Conservation (phyloP, 345 rosid genomes). For the Carallia pectinifolia region DNA sequence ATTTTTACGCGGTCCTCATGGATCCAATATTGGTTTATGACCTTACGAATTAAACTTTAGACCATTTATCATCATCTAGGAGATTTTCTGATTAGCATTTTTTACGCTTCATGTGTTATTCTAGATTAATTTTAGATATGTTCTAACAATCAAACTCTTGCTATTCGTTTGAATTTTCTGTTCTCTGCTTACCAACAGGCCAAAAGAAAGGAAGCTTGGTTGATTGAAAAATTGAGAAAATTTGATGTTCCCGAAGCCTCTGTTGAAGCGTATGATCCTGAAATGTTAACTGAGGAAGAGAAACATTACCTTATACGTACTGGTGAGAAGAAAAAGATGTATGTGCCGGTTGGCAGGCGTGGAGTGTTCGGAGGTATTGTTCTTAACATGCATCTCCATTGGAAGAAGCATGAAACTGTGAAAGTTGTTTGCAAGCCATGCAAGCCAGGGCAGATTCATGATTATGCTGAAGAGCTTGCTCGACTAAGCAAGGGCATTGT, state of each 20-base stretch:
- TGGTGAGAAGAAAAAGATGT: constrained; percentile 85
- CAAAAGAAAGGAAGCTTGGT: constrained; percentile 84
- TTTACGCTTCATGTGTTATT: background rate
- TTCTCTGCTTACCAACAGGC: constrained; percentile 41
- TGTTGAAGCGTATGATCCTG: constrained; percentile 69
- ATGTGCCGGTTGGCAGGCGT: constrained; percentile 80
- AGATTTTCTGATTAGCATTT: background rate
- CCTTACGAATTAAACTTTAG: background rate
- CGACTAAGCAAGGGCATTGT: constrained; percentile 79
- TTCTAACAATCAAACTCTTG: background rate
- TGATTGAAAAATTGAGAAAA: constrained; percentile 84
- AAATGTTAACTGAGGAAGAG: constrained; percentile 87
- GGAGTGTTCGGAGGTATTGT: constrained; percentile 98
- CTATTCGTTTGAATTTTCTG: background rate
- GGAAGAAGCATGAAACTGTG: constrained; percentile 95
- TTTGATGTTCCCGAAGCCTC: constrained; percentile 57
- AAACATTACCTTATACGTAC: constrained; percentile 85
- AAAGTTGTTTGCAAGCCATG: constrained; percentile 90
- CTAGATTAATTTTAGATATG: constrained; percentile 1
- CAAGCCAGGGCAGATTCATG: constrained; percentile 73
- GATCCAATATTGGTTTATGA: background rate
- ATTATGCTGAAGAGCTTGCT: constrained; percentile 80
- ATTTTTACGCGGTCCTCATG: background rate
- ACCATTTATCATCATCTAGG: background rate
- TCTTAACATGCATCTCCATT: constrained; percentile 93